Evolutionary conservation across 1,284 basidiomycete species (phyloP), one percentile per base, ranked within the genome.

Genomic region (Porodaedalea pini): DNA sequence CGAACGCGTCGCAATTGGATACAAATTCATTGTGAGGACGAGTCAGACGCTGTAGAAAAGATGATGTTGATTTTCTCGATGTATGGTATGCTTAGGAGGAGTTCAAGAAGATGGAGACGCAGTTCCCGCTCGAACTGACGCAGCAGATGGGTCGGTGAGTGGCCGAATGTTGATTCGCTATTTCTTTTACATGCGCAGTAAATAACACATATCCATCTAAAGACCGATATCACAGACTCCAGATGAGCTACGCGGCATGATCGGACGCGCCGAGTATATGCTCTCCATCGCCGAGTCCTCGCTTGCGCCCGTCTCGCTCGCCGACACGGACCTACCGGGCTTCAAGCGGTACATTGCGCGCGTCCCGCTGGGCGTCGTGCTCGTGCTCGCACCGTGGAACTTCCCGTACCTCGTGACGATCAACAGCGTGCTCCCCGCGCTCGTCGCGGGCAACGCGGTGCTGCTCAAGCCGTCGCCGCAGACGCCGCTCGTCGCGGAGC

Each of bases 401-500:
- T 96, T 83, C 72, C 94, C 94, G 0, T 95, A 93, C 74, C 83
- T 97, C 49, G 87, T 87, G 45, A 83, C 90, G 36, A 82, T 98
- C 70, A 98, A 98, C 72, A 86, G 91, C 1, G 85, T 98, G 54
- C 80, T 98, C 31, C 94, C 94, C 1, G 92, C 93, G 0, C 75
- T 98, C 59, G 76, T 96, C 37, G 83, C 92, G 4, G 92, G 95
- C 27, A 98, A 98, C 70, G 75, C 90, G 0, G 90, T 98, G 13
- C 72, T 98, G 50, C 76, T 98, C 68, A 98, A 98, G 71, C 94
- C 95, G 0, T 95, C 94, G 2, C 95, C 95, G 1, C 95, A 98
- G 70, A 97, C 94, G 0, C 95, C 95, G 27, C 73, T 93, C 43
- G 85, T 86, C 0, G 93, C 90, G 2, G 92, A 97, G 70, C 83